Percentiles rank a stretch among this genome's conserved stretches.
Conservation (phyloP, 2,329 filamentous ascomycete genomes). For the Orbilia quercus region DNA sequence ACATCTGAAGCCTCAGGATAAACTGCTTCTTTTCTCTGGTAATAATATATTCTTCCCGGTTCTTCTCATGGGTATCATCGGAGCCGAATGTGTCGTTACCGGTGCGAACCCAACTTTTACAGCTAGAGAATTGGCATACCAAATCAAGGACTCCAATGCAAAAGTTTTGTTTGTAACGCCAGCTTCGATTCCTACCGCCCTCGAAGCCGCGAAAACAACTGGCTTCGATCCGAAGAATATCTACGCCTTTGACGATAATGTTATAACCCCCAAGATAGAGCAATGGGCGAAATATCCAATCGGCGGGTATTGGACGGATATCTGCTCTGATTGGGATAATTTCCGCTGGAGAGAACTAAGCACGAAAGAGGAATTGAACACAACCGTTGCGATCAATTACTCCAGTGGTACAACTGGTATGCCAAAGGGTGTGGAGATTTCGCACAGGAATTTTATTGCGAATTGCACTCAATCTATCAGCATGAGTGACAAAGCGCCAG, state of each 20-base stretch:
- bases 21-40: slow-evolving; percentile 77
- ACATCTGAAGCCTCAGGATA: slow-evolving; percentile 72
- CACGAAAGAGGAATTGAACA: slow-evolving; percentile 66
- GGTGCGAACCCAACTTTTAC: slow-evolving; percentile 79
- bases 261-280: slow-evolving; percentile 40
- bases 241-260: slow-evolving; percentile 73
- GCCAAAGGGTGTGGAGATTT: slow-evolving; percentile 84
- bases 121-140: slow-evolving; percentile 77
- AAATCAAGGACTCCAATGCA: slow-evolving; percentile 77
- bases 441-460: slow-evolving; percentile 79
- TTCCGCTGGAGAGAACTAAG: slow-evolving; percentile 74
- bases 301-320: slow-evolving; percentile 73
- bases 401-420: slow-evolving; percentile 81
- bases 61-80: slow-evolving; percentile 77
- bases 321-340: slow-evolving; percentile 69
- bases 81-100: slow-evolving; percentile 82
- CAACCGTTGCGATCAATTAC: slow-evolving; percentile 79
- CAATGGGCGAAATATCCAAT: slow-evolving; percentile 61
- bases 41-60: slow-evolving; percentile 79
- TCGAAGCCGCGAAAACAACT: slow-evolving; percentile 73
- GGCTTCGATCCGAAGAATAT: slow-evolving; percentile 70
- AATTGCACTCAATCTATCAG: slow-evolving; percentile 74
- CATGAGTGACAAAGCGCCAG: slow-evolving; percentile 63
- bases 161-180: slow-evolving; percentile 73
- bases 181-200: slow-evolving; percentile 70